phyloP scores from a whole-genome alignment of 2,329 filamentous ascomycete genomes.

The Penicillium sp. region DNA sequence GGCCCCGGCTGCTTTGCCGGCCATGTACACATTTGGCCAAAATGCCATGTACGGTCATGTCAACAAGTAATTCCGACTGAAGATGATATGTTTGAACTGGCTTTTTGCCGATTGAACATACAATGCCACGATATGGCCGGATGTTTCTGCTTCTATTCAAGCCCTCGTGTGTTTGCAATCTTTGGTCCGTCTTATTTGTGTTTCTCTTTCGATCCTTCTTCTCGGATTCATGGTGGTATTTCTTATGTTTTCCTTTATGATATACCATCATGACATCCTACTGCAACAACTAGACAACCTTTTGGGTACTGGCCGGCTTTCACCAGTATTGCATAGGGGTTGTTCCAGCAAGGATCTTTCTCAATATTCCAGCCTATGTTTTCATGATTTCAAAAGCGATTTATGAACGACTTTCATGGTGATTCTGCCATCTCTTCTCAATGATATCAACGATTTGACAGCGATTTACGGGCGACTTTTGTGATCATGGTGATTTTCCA shows the following conservation, averaged over 20 bases:
- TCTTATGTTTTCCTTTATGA: not conserved
- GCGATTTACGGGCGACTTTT: too few species aligned
- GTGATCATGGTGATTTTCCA: too few species aligned
- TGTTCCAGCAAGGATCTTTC: not conserved
- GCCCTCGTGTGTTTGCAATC: not conserved
- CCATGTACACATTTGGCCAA: not conserved
- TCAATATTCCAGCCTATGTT: not conserved
- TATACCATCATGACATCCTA: not conserved
- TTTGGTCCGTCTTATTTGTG: not conserved
- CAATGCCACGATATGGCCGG: not conserved
- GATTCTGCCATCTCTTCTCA: not conserved
- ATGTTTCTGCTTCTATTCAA: not conserved
- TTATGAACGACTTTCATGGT: not conserved
- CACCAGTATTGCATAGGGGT: not conserved
- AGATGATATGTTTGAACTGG: not conserved
- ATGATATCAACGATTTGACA: too few species aligned
- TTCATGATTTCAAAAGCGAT: not conserved
- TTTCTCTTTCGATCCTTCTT: not conserved
- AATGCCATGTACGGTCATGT: not conserved
- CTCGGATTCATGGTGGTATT: not conserved
- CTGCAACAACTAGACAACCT: not conserved
- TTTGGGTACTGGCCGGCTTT: not conserved
- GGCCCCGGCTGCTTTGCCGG: not conserved
- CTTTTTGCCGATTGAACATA: not conserved
- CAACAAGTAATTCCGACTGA: not conserved